Conservation (phyloP, 2,329 filamentous ascomycete genomes). For the Emergomyces orientalis region DNA sequence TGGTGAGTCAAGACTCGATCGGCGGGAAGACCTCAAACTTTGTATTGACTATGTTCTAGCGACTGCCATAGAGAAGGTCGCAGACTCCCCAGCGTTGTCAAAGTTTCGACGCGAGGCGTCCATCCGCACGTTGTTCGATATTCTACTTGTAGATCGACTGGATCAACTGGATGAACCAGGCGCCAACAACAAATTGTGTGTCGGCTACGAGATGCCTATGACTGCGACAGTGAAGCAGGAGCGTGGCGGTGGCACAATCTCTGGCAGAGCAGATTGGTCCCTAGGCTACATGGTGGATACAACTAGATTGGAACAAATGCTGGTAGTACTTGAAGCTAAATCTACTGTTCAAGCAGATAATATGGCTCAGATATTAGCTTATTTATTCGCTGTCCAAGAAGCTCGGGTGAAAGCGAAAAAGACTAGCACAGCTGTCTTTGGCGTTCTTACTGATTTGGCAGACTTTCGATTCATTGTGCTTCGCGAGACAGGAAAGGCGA, state of each 20-base stretch:
- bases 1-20: neutral
- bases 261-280: neutral
- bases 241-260: neutral
- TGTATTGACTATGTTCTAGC: neutral
- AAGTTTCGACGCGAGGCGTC: neutral
- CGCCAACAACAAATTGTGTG: slow-evolving; percentile 2
- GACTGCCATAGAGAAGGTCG: neutral
- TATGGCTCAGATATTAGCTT: neutral
- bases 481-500: too few species aligned
- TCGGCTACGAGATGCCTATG: slow-evolving; percentile 2
- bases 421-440: neutral
- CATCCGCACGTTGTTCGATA: neutral
- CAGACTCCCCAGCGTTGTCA: neutral
- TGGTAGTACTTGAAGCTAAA: neutral
- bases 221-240: slow-evolving; percentile 3
- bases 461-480: slow-evolving; percentile 2
- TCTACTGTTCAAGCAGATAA: slow-evolving; percentile 1
- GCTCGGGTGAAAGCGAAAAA: neutral
- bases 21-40: neutral
- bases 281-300: neutral
- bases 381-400: neutral
- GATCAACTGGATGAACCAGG: neutral
- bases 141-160: neutral
- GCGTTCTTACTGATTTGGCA: neutral
- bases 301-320: slow-evolving; percentile 6